Conservation (phyloP, 2,329 filamentous ascomycete species). For the Chalaropsis ovoidea region DNA sequence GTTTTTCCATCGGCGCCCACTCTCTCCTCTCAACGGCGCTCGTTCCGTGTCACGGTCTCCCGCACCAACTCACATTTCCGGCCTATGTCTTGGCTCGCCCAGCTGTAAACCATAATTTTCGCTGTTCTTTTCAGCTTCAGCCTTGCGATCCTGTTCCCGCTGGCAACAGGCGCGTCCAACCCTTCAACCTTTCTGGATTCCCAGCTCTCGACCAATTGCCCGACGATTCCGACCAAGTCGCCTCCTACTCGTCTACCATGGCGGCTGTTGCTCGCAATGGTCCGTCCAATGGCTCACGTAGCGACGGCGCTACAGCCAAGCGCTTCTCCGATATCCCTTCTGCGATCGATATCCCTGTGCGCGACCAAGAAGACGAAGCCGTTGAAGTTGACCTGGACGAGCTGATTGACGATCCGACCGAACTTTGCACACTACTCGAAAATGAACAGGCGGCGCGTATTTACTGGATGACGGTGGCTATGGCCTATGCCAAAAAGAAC, state of each 20-base stretch:
- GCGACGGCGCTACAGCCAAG: constrained; percentile 38
- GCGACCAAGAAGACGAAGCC: constrained; percentile 57
- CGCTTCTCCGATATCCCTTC: constrained; percentile 56
- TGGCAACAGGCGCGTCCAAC: neutral
- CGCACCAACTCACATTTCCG: neutral
- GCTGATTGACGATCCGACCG: constrained; percentile 83
- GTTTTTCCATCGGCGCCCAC: neutral
- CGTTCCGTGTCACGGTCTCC: neutral
- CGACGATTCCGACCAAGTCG: neutral
- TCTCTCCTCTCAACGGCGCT: neutral
- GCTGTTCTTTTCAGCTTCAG: constrained; percentile 14
- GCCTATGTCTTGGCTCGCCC: neutral
- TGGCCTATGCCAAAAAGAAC: constrained; percentile 92
- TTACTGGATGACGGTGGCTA: constrained; percentile 96
- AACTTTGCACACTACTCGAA: constrained; percentile 89
- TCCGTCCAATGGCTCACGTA: constrained; percentile 34
- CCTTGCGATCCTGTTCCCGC: constrained; percentile 2
- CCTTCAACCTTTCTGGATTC: neutral
- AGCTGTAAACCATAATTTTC: neutral
- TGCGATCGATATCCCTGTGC: constrained; percentile 56
- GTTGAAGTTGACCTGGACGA: constrained; percentile 92
- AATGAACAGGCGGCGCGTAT: constrained; percentile 84
- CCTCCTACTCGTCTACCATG: constrained; percentile 12
- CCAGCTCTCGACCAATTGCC: neutral
- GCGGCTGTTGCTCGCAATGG: constrained; percentile 34